Conservation (phyloP, 2,329 filamentous ascomycete genomes). For the Botrytis galanthina region DNA sequence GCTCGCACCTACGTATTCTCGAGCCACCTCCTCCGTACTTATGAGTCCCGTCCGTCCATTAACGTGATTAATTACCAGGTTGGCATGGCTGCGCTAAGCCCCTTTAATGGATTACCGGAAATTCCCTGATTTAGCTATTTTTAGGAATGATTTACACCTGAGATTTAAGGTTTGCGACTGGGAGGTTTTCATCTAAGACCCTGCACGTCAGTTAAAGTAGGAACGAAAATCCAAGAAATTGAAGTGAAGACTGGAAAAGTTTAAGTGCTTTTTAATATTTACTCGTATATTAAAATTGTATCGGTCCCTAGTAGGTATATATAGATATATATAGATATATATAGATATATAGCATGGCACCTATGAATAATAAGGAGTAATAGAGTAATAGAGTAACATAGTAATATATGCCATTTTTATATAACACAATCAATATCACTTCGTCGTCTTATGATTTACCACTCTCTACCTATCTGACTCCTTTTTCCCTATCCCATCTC, state of each 20-base stretch:
- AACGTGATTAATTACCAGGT: background rate
- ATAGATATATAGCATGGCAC: background rate
- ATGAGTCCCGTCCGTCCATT: background rate
- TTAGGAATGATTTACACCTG: background rate
- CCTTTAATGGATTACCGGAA: constrained; percentile 14
- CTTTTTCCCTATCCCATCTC: background rate
- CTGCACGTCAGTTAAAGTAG: background rate
- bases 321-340: background rate
- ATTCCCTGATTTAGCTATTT: constrained; percentile 8
- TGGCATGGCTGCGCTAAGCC: constrained; percentile 11
- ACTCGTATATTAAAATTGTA: constrained; percentile 6
- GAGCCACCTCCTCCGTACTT: background rate
- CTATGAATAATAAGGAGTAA: constrained; percentile 7
- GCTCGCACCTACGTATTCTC: background rate
- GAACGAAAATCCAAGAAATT: background rate
- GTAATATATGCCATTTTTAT: background rate
- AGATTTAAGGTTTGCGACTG: background rate
- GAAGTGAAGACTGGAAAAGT: background rate
- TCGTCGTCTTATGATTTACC: background rate
- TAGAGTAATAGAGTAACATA: background rate
- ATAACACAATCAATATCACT: background rate
- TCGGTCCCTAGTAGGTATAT: no score
- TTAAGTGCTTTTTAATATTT: background rate
- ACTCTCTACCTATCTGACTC: background rate
- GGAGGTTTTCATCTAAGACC: background rate